A percentile compares a stretch with the other conserved stretches of the same genome.
Evolutionary conservation across 441 rosid species (phyloP).

Genomic region (Codiaeum variegatum): DNA sequence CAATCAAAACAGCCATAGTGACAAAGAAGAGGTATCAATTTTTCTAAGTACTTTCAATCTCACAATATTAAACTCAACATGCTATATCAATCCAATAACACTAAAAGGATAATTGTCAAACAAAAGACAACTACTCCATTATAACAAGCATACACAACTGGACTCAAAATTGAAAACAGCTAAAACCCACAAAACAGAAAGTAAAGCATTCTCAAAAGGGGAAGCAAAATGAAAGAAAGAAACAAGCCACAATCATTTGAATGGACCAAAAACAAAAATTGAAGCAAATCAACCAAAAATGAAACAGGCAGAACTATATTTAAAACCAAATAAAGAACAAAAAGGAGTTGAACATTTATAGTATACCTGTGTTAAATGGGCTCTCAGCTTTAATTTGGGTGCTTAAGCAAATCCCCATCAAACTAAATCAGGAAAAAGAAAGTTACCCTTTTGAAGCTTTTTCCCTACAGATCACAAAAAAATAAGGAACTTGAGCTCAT

Average conservation of each 20-base stretch:
- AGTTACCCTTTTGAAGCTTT: conserved; percentile 24
- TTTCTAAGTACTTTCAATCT: neutral
- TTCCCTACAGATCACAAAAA: conserved; percentile 31
- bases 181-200: neutral
- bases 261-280: neutral
- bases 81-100: neutral
- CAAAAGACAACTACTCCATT: neutral
- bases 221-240: neutral
- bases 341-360: neutral
- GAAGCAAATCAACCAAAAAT: conserved; percentile 11
- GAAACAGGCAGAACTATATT: conserved; percentile 8
- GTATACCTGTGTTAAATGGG: conserved; percentile 60
- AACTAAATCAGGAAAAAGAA: conserved; percentile 22
- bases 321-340: neutral
- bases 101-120: neutral
- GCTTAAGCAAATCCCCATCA: conserved; percentile 90
- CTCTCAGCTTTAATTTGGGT: conserved; percentile 86
- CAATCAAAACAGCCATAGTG: neutral
- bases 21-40: neutral
- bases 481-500: conserved; percentile 9
- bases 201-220: neutral
- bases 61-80: neutral
- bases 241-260: neutral
- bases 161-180: neutral
- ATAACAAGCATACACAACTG: conserved; percentile 6